A percentile compares a stretch with the other conserved stretches of the same genome.
phyloP scores from a whole-genome alignment of 345 rosid species.

The Arabis alpina region DNA sequence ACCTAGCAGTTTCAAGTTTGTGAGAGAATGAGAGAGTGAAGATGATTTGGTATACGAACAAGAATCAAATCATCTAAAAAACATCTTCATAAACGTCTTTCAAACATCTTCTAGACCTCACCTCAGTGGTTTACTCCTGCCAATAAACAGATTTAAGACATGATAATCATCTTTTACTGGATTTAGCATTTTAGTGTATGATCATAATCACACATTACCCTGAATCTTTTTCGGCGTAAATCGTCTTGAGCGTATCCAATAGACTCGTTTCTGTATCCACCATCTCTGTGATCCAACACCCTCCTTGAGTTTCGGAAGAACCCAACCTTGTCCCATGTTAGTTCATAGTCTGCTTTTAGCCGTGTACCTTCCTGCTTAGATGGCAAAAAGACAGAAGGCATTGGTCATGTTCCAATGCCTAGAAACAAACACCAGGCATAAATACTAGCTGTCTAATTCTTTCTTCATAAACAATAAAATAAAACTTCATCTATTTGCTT shows the following conservation, averaged over 20 bases:
- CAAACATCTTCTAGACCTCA: conserved; percentile 9
- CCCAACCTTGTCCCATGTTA: conserved; percentile 80
- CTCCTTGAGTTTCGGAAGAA: conserved; percentile 64
- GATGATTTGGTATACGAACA: conserved; percentile 8
- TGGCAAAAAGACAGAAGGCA: background rate
- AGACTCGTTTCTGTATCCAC: conserved; percentile 48
- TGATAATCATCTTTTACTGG: conserved; percentile 9
- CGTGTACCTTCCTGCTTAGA: conserved; percentile 79
- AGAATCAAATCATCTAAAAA: conserved; percentile 11
- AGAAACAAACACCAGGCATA: background rate
- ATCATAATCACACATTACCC: conserved; percentile 50
- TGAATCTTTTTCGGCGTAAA: conserved; percentile 78
- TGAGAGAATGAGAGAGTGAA: no score
- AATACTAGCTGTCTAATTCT: conserved; percentile 4
- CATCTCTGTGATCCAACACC: conserved; percentile 40
- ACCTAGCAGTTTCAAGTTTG: no score
- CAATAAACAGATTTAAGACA: conserved; percentile 7
- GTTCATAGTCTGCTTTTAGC: conserved; percentile 79
- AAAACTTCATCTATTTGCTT: background rate
- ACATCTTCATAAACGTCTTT: background rate
- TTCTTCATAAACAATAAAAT: conserved; percentile 11
- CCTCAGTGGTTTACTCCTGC: conserved; percentile 38
- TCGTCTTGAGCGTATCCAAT: conserved; percentile 53
- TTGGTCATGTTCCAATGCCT: conserved; percentile 1
- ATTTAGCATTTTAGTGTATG: background rate